Conservation (phyloP, 2,329 filamentous ascomycete genomes). For the Aspergillaceae sp. region DNA sequence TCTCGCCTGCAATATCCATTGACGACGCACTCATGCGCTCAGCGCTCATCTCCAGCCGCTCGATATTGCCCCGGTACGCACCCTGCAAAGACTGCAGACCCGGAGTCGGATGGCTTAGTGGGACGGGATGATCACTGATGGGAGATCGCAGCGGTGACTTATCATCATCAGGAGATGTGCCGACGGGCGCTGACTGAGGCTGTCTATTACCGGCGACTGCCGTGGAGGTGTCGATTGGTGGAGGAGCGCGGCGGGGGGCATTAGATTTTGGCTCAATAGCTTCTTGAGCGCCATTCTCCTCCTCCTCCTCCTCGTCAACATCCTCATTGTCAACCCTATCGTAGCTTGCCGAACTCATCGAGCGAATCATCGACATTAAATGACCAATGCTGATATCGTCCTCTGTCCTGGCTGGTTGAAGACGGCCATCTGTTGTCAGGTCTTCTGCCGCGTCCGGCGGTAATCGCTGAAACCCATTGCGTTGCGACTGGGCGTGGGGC, state of each 20-base stretch:
- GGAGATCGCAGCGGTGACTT: constrained; percentile 28
- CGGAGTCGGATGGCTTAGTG: constrained; percentile 41
- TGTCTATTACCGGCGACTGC: constrained; percentile 1
- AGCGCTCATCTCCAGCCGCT: constrained; percentile 41
- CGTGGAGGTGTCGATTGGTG: constrained; percentile 15
- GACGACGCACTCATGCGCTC: constrained; percentile 41
- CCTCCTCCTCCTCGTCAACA: constrained; percentile 14
- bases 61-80: constrained; percentile 43
- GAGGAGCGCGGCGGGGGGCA: constrained; percentile 20
- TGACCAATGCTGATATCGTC: constrained; percentile 16
- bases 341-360: constrained; percentile 33
- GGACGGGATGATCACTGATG: constrained; percentile 33
- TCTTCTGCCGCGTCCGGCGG: constrained; percentile 22
- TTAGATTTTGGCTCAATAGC: constrained; percentile 16
- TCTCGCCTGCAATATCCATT: constrained; percentile 36
- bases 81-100: constrained; percentile 44
- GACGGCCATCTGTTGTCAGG: constrained; percentile 18
- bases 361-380: constrained; percentile 29
- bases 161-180: constrained; percentile 8
- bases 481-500: constrained; percentile 11
- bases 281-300: constrained; percentile 41
- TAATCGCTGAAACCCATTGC: constrained; percentile 21
- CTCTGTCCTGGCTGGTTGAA: constrained; percentile 20
- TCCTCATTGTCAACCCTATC: constrained; percentile 32
- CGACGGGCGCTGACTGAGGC: background rate